phyloP scores from a whole-genome alignment of 2,329 filamentous ascomycete genomes.

The Microcyclosporella mali region DNA sequence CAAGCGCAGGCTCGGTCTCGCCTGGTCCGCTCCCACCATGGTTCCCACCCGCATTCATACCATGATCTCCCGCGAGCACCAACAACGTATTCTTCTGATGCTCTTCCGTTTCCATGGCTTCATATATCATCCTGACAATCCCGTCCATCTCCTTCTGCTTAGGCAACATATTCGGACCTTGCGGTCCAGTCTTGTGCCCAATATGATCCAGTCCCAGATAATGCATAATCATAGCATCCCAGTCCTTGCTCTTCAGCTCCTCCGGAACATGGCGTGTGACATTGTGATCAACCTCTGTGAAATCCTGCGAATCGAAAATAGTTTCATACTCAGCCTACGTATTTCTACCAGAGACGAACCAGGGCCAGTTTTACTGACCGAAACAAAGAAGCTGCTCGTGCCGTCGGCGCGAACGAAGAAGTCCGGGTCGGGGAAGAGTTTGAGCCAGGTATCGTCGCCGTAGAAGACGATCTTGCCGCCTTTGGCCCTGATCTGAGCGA shows the following conservation, averaged over 20 bases:
- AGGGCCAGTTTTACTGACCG: slow-evolving; percentile 55
- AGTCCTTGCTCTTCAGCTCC: slow-evolving; percentile 72
- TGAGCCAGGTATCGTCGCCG: slow-evolving; percentile 97
- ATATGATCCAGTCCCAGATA: slow-evolving; percentile 96
- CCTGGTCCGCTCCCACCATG: slow-evolving; percentile 90
- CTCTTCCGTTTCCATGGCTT: slow-evolving; percentile 61
- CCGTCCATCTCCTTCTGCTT: slow-evolving; percentile 93
- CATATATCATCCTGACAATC: slow-evolving; percentile 70
- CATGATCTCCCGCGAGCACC: slow-evolving; percentile 86
- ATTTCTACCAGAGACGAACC: slow-evolving; percentile 17
- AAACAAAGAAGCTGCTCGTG: slow-evolving; percentile 96
- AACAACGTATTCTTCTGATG: slow-evolving; percentile 75
- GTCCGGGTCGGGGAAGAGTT: slow-evolving; percentile 64
- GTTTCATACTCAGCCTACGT: slow-evolving; percentile 33
- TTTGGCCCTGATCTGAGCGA: slow-evolving; percentile 80
- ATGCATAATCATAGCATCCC: slow-evolving; percentile 90
- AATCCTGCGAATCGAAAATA: slow-evolving; percentile 58
- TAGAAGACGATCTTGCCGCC: slow-evolving; percentile 83
- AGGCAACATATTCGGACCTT: slow-evolving; percentile 76
- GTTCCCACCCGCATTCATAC: slow-evolving; percentile 99
- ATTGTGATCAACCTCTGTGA: slow-evolving; percentile 95
- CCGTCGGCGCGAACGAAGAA: slow-evolving; percentile 85
- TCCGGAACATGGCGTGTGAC: slow-evolving; percentile 81
- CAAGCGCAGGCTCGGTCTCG: slow-evolving; percentile 85
- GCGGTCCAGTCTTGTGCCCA: slow-evolving; percentile 88